phyloP scores from a whole-genome alignment of 169 alveolate genomes.

The Besnoitia besnoiti region DNA sequence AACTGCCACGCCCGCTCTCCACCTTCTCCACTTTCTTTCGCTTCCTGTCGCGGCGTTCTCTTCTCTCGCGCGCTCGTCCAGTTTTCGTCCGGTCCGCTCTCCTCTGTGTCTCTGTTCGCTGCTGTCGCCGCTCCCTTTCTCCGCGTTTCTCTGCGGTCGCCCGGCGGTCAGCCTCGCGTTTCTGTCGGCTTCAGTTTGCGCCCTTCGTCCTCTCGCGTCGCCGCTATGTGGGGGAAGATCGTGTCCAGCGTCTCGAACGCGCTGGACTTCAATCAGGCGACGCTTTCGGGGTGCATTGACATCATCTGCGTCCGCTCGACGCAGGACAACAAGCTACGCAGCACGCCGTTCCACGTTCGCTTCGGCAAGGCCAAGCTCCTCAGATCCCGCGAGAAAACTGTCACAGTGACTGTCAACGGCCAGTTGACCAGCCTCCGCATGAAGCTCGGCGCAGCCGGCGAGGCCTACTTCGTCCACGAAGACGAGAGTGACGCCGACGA shows the following conservation, averaged over 20 bases:
- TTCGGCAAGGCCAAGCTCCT: slow-evolving; percentile 96
- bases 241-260: slow-evolving; percentile 90
- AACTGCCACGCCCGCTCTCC: neutral
- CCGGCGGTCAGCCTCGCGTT: neutral
- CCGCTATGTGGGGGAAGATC: slow-evolving; percentile 90
- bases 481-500: slow-evolving; percentile 66
- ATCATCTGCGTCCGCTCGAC: slow-evolving; percentile 89
- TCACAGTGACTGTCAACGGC: slow-evolving; percentile 92
- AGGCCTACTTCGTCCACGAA: slow-evolving; percentile 93
- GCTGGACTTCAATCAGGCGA: slow-evolving; percentile 92
- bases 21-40: neutral
- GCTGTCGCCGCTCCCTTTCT: neutral
- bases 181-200: neutral
- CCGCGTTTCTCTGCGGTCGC: neutral
- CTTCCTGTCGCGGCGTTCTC: no score
- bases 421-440: slow-evolving; percentile 87
- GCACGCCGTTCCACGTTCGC: slow-evolving; percentile 96
- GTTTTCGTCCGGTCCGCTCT: no score
- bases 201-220: slow-evolving; percentile 16
- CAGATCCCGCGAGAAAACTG: slow-evolving; percentile 89
- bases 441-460: slow-evolving; percentile 97
- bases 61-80: no score
- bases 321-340: slow-evolving; percentile 79
- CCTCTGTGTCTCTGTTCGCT: neutral
- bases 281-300: slow-evolving; percentile 93